Evolutionary conservation across 1,284 basidiomycete species (phyloP).

Genomic region (Moesziomyces antarcticus): DNA sequence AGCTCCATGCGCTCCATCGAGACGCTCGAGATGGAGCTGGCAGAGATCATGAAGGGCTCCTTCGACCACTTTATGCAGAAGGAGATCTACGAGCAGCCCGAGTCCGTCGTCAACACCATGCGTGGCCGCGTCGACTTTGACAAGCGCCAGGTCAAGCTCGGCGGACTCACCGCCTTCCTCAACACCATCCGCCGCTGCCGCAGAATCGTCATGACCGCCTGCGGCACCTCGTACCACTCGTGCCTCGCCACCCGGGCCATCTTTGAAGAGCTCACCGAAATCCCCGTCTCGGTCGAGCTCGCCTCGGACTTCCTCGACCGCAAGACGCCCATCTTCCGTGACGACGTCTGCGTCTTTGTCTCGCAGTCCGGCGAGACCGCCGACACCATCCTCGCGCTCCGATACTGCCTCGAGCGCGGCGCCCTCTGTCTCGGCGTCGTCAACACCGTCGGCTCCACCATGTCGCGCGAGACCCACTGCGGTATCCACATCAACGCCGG

Average conservation of each 20-base stretch:
- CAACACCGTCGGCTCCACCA: conserved; percentile 97
- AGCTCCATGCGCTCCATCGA: conserved; percentile 93
- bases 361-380: conserved; percentile 99
- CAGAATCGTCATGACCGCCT: conserved; percentile 95
- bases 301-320: conserved; percentile 99
- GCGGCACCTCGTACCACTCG: conserved; percentile 98
- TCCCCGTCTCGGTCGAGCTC: conserved; percentile 95
- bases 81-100: conserved; percentile 99
- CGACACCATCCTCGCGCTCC: conserved; percentile 94
- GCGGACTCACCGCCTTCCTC: conserved; percentile 93
- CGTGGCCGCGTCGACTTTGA: conserved; percentile 99
- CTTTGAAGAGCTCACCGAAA: conserved; percentile 99
- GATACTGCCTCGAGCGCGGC: conserved; percentile 95
- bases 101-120: conserved; percentile 99
- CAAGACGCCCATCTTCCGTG: conserved; percentile 98
- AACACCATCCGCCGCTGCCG: conserved; percentile 94
- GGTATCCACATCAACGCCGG: conserved; percentile 99
- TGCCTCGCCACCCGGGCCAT: conserved; percentile 97
- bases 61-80: conserved; percentile 99
- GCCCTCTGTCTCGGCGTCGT: conserved; percentile 94
- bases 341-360: conserved; percentile 96
- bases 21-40: conserved; percentile 97
- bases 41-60: conserved; percentile 99
- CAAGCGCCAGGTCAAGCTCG: conserved; percentile 87
- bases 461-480: conserved; percentile 98